Evolutionary conservation across 768 basidiomycete species (phyloP).

Genomic region (Podaxis rugospora): DNA sequence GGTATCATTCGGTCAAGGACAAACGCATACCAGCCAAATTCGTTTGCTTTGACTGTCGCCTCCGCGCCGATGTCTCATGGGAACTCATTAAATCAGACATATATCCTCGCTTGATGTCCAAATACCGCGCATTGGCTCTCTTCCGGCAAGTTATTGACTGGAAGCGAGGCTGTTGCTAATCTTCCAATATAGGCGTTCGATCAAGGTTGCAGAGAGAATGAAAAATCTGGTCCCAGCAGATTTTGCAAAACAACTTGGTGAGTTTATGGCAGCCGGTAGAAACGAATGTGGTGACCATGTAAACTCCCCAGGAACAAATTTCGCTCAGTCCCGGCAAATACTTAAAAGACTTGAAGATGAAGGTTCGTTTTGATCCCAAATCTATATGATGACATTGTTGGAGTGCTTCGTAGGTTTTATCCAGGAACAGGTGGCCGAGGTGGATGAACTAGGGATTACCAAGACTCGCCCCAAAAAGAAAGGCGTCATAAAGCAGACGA

Average conservation of each 20-base stretch:
- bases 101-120: conserved; percentile 54
- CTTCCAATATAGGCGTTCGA: conserved; percentile 47
- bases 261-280: conserved; percentile 13
- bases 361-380: conserved; percentile 35
- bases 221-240: conserved; percentile 37
- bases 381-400: not conserved
- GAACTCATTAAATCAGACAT: conserved; percentile 58
- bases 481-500: conserved; percentile 34
- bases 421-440: conserved; percentile 39
- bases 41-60: conserved; percentile 73
- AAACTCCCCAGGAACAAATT: conserved; percentile 41
- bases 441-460: conserved; percentile 45
- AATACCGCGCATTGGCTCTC: conserved; percentile 64
- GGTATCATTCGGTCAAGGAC: conserved; percentile 61
- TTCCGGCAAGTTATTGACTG: conserved; percentile 48
- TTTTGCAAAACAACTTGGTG: conserved; percentile 63
- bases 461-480: conserved; percentile 37
- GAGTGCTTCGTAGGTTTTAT: conserved; percentile 51
- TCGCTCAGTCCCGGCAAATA: conserved; percentile 52
- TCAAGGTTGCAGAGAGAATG: conserved; percentile 59
- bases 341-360: conserved; percentile 68
- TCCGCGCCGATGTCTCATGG: conserved; percentile 64
- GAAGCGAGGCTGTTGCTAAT: not conserved
- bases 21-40: conserved; percentile 55
- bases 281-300: not conserved